Conservation (phyloP, 805 yeast genomes). For the Millerago galiae region DNA sequence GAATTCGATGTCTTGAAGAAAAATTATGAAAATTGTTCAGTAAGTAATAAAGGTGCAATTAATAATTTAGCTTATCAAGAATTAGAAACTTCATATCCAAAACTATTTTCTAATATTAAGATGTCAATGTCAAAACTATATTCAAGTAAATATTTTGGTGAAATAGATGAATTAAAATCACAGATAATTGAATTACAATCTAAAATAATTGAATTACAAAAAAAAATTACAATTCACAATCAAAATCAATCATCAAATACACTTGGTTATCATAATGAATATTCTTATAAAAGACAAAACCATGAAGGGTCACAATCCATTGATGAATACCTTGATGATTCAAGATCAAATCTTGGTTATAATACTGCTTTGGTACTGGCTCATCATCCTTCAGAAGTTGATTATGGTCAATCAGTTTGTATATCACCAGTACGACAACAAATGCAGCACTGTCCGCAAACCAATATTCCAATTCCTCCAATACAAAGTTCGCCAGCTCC, state of each 20-base stretch:
- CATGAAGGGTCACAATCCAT: too few relatives aligned
- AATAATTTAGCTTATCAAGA: constrained; percentile 5
- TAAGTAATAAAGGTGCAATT: not conserved
- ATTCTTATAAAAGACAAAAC: too few relatives aligned
- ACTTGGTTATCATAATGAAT: too few relatives aligned
- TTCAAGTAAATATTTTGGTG: constrained; percentile 1
- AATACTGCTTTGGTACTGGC: too few relatives aligned
- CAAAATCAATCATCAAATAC: not conserved
- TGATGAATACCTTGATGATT: too few relatives aligned
- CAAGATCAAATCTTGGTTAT: too few relatives aligned
- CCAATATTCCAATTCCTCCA: not conserved
- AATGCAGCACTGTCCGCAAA: not conserved
- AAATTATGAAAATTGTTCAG: not conserved
- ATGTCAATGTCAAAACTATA: constrained; percentile 6
- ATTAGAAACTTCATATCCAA: constrained; percentile 7
- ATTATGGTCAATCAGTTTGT: too few relatives aligned
- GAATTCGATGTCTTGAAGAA: not conserved
- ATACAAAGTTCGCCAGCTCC: not conserved
- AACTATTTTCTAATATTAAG: constrained; percentile 5
- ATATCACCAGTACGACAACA: not conserved
- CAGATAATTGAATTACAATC: not conserved
- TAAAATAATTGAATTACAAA: not conserved
- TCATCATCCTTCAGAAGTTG: too few relatives aligned
- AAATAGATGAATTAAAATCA: constrained; percentile 4
- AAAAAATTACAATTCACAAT: not conserved